A percentile compares a stretch with the other conserved stretches of the same genome.
Conservation (phyloP, 1,284 basidiomycete species). For the Marasmius tenuissimus region DNA sequence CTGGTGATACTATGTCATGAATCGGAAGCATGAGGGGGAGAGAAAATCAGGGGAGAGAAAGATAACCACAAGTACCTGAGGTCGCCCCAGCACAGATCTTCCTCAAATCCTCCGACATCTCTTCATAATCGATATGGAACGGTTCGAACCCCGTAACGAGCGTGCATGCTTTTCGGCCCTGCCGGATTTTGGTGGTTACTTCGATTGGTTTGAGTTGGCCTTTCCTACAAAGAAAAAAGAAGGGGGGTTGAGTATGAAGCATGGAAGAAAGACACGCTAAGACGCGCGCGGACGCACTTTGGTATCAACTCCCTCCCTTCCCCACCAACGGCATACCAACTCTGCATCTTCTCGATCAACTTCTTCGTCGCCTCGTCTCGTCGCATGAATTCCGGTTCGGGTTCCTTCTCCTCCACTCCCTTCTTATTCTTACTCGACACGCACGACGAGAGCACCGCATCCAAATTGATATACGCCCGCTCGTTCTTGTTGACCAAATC, state of each 20-base stretch:
- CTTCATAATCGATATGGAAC: slow-evolving; percentile 65
- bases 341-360: slow-evolving; percentile 66
- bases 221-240: slow-evolving; percentile 53
- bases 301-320: slow-evolving; percentile 50
- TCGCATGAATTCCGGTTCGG: slow-evolving; percentile 55
- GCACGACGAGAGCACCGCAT: slow-evolving; percentile 47
- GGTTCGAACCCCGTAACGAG: slow-evolving; percentile 77
- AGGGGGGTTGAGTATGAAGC: background rate
- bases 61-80: no score
- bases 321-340: slow-evolving; percentile 62
- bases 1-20: no score
- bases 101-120: slow-evolving; percentile 78
- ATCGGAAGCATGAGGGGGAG: no score
- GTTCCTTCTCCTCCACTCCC: slow-evolving; percentile 23
- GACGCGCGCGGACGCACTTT: slow-evolving; percentile 63
- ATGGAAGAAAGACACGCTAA: background rate
- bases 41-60: no score
- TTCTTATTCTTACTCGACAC: slow-evolving; percentile 32
- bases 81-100: slow-evolving; percentile 78
- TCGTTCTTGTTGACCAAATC: slow-evolving; percentile 68
- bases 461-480: slow-evolving; percentile 71
- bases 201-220: slow-evolving; percentile 70
- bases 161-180: slow-evolving; percentile 78
- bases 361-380: slow-evolving; percentile 67
- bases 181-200: slow-evolving; percentile 68